These are phyloP conservation scores for Sarcodon aspratus DNA, from an alignment of 768 basidiomycete genomes.

Conservation along the genomic window DNA sequence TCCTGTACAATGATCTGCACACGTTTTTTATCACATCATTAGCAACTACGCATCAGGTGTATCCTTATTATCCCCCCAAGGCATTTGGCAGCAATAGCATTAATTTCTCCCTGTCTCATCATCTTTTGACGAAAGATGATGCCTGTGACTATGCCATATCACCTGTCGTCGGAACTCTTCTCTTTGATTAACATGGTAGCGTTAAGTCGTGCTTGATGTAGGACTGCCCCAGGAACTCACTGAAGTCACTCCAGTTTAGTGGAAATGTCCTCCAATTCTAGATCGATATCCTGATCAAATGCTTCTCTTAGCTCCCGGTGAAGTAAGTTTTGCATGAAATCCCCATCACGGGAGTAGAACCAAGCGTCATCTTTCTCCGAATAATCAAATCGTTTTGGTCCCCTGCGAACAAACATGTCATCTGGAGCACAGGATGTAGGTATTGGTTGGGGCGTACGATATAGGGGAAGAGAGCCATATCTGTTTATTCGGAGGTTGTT, in stretches of 20 bases:
- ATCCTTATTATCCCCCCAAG: too few relatives aligned
- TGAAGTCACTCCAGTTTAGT: slow-evolving; percentile 6
- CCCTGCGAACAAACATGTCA: slow-evolving; percentile 32
- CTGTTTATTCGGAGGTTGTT: slow-evolving; percentile 95
- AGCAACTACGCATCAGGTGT: too few relatives aligned
- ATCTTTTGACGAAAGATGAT: too few relatives aligned
- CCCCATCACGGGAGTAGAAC: slow-evolving; percentile 66
- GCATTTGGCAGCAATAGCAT: too few relatives aligned
- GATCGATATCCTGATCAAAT: slow-evolving; percentile 22
- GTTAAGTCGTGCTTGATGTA: too few relatives aligned
- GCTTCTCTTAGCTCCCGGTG: slow-evolving; percentile 52
- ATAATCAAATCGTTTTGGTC: slow-evolving; percentile 89
- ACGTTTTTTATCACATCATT: too few relatives aligned
- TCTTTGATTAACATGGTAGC: too few relatives aligned
- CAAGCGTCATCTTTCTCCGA: slow-evolving; percentile 43
- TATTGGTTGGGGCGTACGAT: slow-evolving; percentile 39
- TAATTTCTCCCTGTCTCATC: too few relatives aligned
- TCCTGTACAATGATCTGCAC: too few relatives aligned
- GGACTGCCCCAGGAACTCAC: too few relatives aligned
- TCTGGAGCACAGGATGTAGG: not conserved
- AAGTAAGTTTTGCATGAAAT: slow-evolving; percentile 47
- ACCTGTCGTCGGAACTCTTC: too few relatives aligned
- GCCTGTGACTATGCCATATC: too few relatives aligned
- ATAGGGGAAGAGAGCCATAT: slow-evolving; percentile 90
- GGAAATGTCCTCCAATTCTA: slow-evolving; percentile 19